These are phyloP conservation scores for Sugiyamaella grinbergsii DNA, from an alignment of 1,139 yeast genomes.

Conservation along the genomic window DNA sequence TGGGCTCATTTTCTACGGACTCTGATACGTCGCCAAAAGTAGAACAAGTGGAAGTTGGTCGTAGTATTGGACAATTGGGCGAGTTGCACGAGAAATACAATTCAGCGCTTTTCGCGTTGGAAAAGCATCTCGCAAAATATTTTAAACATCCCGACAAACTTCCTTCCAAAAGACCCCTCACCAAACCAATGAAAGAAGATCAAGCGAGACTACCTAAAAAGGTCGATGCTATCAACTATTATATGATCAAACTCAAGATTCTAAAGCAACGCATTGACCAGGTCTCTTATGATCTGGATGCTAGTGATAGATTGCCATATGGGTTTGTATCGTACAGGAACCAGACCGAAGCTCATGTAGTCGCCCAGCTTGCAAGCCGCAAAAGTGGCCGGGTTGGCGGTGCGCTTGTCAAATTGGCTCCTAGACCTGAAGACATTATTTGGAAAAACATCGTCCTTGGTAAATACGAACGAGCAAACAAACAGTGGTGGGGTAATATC, in stretches of 20 bases:
- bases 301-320: slow-evolving; percentile 34
- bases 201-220: slow-evolving; percentile 24
- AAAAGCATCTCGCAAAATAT: slow-evolving; percentile 41
- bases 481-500: slow-evolving; percentile 43
- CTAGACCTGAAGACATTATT: slow-evolving; percentile 44
- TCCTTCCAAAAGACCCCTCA: slow-evolving; percentile 33
- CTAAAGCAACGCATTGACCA: slow-evolving; percentile 37
- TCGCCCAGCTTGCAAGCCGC: slow-evolving; percentile 30
- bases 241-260: slow-evolving; percentile 29
- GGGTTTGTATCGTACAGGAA: slow-evolving; percentile 44
- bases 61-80: slow-evolving; percentile 38
- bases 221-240: slow-evolving; percentile 42
- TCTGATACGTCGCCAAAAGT: slow-evolving; percentile 25
- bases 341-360: slow-evolving; percentile 37
- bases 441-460: slow-evolving; percentile 44
- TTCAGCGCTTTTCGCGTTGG: slow-evolving; percentile 36
- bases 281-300: slow-evolving; percentile 34
- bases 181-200: slow-evolving; percentile 33
- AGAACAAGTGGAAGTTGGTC: slow-evolving; percentile 41
- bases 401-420: slow-evolving; percentile 38
- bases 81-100: slow-evolving; percentile 37
- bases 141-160: slow-evolving; percentile 37
- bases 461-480: slow-evolving; percentile 38
- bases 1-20: slow-evolving; percentile 24
- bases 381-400: slow-evolving; percentile 24